Evolutionary conservation across 495 filamentous ascomycete genomes (phyloP).

Genomic region (Podospora pseudocomata): DNA sequence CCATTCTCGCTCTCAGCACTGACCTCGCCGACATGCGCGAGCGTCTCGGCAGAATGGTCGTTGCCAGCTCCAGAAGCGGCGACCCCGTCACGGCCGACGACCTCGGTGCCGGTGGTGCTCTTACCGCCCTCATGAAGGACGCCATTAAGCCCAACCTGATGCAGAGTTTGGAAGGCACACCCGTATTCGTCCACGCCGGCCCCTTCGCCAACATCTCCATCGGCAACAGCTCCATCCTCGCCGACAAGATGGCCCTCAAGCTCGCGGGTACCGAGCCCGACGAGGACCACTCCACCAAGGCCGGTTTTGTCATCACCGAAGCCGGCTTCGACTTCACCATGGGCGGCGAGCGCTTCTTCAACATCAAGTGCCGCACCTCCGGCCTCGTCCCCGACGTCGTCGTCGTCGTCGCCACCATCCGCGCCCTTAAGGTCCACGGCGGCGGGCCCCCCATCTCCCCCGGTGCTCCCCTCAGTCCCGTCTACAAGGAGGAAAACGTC

Average conservation of each 20-base stretch:
- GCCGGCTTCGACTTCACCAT: constrained; percentile 99
- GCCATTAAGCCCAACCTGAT: constrained; percentile 98
- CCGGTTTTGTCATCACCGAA: constrained; percentile 95
- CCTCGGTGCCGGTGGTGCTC: constrained; percentile 84
- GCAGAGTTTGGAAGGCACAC: constrained; percentile 96
- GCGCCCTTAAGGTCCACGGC: constrained; percentile 94
- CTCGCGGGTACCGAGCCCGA: constrained; percentile 94
- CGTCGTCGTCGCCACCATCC: constrained; percentile 91
- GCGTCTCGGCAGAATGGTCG: constrained; percentile 92
- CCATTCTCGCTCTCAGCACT: constrained; percentile 90
- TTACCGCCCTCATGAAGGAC: constrained; percentile 94
- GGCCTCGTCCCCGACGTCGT: constrained; percentile 89
- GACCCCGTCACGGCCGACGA: constrained; percentile 96
- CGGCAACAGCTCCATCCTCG: constrained; percentile 88
- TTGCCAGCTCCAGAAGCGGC: constrained; percentile 77
- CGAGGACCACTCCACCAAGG: constrained; percentile 78
- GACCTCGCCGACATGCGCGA: constrained; percentile 87
- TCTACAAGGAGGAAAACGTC: constrained; percentile 90
- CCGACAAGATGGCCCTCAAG: constrained; percentile 93
- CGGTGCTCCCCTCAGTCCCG: constrained; percentile 72
- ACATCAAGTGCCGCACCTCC: constrained; percentile 97
- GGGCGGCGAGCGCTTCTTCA: constrained; percentile 99
- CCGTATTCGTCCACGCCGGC: constrained; percentile 94
- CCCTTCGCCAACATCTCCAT: constrained; percentile 99
- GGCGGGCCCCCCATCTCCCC: constrained; percentile 89